phyloP scores from a whole-genome alignment of 345 rosid species.

The Gossypium stocksii region DNA sequence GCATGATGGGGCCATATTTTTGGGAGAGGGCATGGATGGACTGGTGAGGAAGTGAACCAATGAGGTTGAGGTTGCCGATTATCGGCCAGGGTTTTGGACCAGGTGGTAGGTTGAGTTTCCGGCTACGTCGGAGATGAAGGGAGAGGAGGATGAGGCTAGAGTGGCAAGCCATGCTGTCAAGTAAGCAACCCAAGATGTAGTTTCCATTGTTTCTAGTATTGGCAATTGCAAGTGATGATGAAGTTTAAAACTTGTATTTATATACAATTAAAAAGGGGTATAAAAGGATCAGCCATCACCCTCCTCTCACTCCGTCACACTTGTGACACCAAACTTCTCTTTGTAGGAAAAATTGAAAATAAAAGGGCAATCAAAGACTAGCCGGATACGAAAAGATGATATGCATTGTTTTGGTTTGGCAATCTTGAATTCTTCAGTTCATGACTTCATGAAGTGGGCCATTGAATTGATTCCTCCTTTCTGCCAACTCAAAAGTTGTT shows the following conservation, averaged over 20 bases:
- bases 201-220: conserved; percentile 14
- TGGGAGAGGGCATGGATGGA: conserved; percentile 50
- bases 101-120: conserved; percentile 42
- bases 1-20: conserved; percentile 61
- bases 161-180: conserved; percentile 31
- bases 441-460: no score
- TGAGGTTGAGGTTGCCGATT: conserved; percentile 65
- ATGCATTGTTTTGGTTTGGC: no score
- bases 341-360: no score
- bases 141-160: conserved; percentile 33
- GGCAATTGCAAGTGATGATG: neutral
- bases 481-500: no score
- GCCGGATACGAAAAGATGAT: no score
- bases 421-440: no score
- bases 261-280: neutral
- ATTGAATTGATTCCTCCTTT: no score
- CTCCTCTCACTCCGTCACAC: no score
- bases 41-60: conserved; percentile 57
- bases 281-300: no score
- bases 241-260: no score
- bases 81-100: conserved; percentile 70
- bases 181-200: conserved; percentile 10
- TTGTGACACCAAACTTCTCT: no score
- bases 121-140: conserved; percentile 28
- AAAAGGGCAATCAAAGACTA: no score